phyloP scores from a whole-genome alignment of 2,329 filamentous ascomycete species.

The Herpotrichia juniperi region DNA sequence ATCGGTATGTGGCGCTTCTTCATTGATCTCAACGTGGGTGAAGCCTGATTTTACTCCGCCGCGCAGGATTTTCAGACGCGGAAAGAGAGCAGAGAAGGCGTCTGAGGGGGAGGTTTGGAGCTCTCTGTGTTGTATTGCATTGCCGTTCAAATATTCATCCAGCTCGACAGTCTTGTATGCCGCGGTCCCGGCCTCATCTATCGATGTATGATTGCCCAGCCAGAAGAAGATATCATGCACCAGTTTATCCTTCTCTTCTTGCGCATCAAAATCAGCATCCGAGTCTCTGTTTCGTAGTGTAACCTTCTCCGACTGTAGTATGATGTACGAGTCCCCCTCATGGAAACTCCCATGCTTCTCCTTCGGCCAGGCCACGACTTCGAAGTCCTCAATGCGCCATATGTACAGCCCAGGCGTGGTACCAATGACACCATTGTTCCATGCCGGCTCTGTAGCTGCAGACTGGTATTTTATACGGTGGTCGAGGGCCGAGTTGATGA shows the following conservation, averaged over 20 bases:
- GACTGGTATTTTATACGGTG: slow-evolving; percentile 72
- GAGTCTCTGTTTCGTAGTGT: slow-evolving; percentile 54
- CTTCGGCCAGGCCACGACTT: slow-evolving; percentile 66
- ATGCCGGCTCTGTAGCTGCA: slow-evolving; percentile 68
- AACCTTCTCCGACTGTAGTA: slow-evolving; percentile 65
- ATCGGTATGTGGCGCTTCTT: slow-evolving; percentile 51
- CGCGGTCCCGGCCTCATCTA: slow-evolving; percentile 72
- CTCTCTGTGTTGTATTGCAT: slow-evolving; percentile 70
- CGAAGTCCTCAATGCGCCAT: slow-evolving; percentile 72
- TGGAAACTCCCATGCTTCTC: slow-evolving; percentile 65
- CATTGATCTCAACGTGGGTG: slow-evolving; percentile 61
- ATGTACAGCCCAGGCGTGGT: slow-evolving; percentile 61
- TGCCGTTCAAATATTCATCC: slow-evolving; percentile 68
- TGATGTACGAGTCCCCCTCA: slow-evolving; percentile 72
- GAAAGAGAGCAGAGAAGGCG: slow-evolving; percentile 67
- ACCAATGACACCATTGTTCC: slow-evolving; percentile 66
- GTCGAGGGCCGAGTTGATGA: slow-evolving; percentile 68
- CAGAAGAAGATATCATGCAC: slow-evolving; percentile 73
- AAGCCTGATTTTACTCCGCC: slow-evolving; percentile 70
- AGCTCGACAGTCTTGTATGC: slow-evolving; percentile 75
- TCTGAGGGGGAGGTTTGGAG: slow-evolving; percentile 64
- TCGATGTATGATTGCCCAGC: slow-evolving; percentile 68
- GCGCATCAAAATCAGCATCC: slow-evolving; percentile 29
- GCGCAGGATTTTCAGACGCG: slow-evolving; percentile 62
- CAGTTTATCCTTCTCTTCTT: slow-evolving; percentile 19